phyloP scores from a whole-genome alignment of 345 rosid species.

The Lenwebbia sp. region DNA sequence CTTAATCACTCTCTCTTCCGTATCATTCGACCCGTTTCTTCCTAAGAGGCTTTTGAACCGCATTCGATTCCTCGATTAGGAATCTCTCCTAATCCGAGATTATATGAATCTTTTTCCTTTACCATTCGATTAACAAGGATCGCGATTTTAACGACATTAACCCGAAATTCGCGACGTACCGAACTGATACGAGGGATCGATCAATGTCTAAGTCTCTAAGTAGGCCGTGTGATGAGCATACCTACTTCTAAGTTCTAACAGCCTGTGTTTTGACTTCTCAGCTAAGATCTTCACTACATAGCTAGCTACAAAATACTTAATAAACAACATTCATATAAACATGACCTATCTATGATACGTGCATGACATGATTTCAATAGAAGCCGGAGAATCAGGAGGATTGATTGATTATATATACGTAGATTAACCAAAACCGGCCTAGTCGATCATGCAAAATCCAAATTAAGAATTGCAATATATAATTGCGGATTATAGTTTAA shows the following conservation, averaged over 20 bases:
- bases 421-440: not conserved
- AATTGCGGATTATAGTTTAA: not conserved
- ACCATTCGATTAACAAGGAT: fast-evolving
- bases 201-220: not conserved
- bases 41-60: not conserved
- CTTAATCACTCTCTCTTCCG: not conserved
- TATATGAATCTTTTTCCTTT: not conserved
- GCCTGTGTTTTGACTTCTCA: not conserved
- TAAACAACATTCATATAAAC: no score
- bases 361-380: not conserved
- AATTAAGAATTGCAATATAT: not conserved
- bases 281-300: not conserved
- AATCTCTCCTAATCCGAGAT: not conserved
- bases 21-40: not conserved
- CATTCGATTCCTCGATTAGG: not conserved
- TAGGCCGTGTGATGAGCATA: not conserved
- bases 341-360: not conserved
- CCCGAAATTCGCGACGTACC: fast-evolving
- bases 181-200: not conserved
- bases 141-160: not conserved
- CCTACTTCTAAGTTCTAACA: not conserved
- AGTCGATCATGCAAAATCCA: not conserved
- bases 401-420: not conserved
- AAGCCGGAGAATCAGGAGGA: not conserved
- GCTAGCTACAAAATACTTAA: no score